Percentiles rank a stretch among this genome's conserved stretches.
These are phyloP conservation scores for Hymenoscyphus fructigenus DNA, from an alignment of 2,329 filamentous ascomycete species.

Conservation along the genomic window DNA sequence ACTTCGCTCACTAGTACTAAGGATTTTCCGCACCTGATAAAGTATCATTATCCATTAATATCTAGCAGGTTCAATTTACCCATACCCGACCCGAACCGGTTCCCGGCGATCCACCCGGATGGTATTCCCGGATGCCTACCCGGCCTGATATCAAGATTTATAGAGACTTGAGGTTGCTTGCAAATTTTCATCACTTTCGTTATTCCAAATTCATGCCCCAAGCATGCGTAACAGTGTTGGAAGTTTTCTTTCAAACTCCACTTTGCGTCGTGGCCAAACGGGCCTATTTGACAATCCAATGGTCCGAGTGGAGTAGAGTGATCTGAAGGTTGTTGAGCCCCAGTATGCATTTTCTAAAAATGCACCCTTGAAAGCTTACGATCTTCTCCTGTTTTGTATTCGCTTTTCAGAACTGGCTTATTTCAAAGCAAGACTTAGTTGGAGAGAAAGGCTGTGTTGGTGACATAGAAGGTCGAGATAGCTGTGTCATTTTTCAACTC, in stretches of 20 bases:
- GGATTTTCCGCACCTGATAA: not conserved
- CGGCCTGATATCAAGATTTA: not conserved
- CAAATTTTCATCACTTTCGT: not conserved
- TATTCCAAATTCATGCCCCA: not conserved
- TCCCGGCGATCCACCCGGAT: not conserved
- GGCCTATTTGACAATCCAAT: too few species aligned
- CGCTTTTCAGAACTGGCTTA: not conserved
- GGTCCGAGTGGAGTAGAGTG: too few species aligned
- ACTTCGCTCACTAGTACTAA: too few species aligned
- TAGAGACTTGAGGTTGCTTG: not conserved
- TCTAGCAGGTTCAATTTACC: not conserved
- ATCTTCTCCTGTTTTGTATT: not conserved
- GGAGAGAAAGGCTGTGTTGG: not conserved
- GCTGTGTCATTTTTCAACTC: slow-evolving; percentile 13
- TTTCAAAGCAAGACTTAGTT: not conserved
- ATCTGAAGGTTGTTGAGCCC: not conserved
- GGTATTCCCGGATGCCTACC: not conserved
- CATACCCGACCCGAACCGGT: not conserved
- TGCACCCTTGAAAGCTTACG: not conserved
- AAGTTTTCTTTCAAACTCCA: too few species aligned
- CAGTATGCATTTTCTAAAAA: not conserved
- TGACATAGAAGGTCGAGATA: not conserved
- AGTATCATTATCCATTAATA: not conserved
- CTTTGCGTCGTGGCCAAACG: too few species aligned
- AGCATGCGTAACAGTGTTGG: too few species aligned